Evolutionary conservation across 2,329 filamentous ascomycete genomes (phyloP).

Genomic region (Cladorrhinum sp.): DNA sequence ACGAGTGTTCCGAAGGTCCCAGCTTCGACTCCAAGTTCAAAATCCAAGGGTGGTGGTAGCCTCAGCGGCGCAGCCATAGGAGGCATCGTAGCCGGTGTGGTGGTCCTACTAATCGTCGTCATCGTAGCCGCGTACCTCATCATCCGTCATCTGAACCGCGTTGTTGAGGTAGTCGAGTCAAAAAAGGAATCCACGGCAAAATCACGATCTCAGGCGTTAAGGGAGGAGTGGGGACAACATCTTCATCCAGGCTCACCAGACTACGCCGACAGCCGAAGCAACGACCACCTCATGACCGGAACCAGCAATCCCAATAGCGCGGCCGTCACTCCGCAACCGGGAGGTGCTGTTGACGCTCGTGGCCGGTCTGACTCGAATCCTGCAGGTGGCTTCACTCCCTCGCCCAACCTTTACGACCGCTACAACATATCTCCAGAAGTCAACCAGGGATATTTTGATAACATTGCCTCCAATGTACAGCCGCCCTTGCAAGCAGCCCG

Average conservation of each 20-base stretch:
- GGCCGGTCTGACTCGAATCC: slow-evolving; percentile 22
- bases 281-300: slow-evolving; percentile 38
- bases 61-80: slow-evolving; percentile 37
- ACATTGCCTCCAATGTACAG: slow-evolving; percentile 14
- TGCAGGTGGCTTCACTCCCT: slow-evolving; percentile 18
- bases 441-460: slow-evolving; percentile 26
- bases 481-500: slow-evolving; percentile 20
- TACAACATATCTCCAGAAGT: slow-evolving; percentile 30
- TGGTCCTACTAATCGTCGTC: slow-evolving; percentile 47
- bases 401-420: slow-evolving; percentile 19
- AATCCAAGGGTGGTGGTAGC: slow-evolving; percentile 25
- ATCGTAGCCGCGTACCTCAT: slow-evolving; percentile 48
- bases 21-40: slow-evolving; percentile 29
- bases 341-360: slow-evolving; percentile 1
- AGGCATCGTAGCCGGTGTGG: slow-evolving; percentile 52
- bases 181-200: slow-evolving; percentile 36
- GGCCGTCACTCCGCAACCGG: slow-evolving; percentile 15
- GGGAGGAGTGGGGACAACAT: slow-evolving; percentile 34
- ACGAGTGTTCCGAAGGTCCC: slow-evolving; percentile 42
- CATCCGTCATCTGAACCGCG: slow-evolving; percentile 48
- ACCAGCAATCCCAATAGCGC: slow-evolving; percentile 11
- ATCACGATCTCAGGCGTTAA: slow-evolving; percentile 34
- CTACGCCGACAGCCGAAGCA: slow-evolving; percentile 42
- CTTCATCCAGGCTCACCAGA: slow-evolving; percentile 38
- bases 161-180: slow-evolving; percentile 40